Evolutionary conservation across 352 stramenopile species (phyloP).

Genomic region (Phytophthora tentaculata): DNA sequence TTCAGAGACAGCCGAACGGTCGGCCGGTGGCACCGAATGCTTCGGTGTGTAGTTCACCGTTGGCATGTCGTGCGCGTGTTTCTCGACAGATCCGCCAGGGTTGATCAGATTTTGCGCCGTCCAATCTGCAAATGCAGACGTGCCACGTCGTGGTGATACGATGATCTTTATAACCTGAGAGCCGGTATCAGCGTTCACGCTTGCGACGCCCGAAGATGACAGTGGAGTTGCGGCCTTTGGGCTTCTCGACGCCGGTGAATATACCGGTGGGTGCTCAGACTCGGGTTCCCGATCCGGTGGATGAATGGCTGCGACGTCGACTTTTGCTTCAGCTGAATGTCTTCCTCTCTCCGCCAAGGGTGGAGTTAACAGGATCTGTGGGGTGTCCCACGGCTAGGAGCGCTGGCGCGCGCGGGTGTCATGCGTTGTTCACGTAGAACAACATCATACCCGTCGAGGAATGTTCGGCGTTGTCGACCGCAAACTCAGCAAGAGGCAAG

Average conservation of each 20-base stretch:
- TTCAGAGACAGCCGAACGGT: neutral
- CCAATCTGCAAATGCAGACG: no score
- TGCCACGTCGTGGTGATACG: no score
- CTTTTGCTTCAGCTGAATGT: neutral
- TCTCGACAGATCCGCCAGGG: neutral
- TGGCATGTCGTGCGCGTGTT: neutral
- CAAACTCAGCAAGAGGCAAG: neutral
- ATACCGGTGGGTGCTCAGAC: neutral
- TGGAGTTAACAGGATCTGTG: neutral
- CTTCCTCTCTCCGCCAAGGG: neutral
- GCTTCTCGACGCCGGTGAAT: no score
- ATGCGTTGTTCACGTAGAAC: neutral
- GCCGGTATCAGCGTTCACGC: neutral
- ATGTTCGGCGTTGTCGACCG: neutral
- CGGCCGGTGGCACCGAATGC: neutral
- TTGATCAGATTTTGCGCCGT: neutral
- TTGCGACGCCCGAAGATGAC: neutral
- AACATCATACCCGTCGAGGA: neutral
- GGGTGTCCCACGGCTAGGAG: neutral
- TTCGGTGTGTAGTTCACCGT: neutral
- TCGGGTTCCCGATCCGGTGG: neutral
- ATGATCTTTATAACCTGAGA: no score
- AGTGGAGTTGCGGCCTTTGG: no score
- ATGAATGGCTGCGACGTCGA: neutral
- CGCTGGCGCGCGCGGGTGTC: neutral